Base-by-base conservation (phyloP, 306 rosid species). In the Inga laurina region DNA sequence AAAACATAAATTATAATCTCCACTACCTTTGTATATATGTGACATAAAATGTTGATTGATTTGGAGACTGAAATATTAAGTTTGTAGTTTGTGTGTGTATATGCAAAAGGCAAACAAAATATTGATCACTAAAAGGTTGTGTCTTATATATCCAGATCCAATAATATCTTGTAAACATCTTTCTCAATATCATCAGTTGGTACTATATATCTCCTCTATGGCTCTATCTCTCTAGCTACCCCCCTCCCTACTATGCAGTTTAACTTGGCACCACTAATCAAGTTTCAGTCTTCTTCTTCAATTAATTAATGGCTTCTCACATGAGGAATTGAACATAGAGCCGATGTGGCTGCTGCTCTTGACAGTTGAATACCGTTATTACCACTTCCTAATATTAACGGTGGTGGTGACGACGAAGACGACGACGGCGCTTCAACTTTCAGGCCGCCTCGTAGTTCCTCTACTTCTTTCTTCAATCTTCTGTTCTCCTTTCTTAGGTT, bases 281-380 rank as follows among this genome's bases (percentile, higher is more conserved):
- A 46, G 51, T 48, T 48, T 48, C 16, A 48, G 15, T 48, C 54
- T 62, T 62, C 32, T 59, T 37, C 41, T 37, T 37, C 41, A 37
- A 37, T 37, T 65, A 21, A 65, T 65, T 24, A 72, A n/a, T 45
- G 76, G 59, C 59, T 45, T 72, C 59, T 72, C 39, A 44, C 76
- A 24, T 2, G 88, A 86, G 21, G 91, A 37, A 37, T 37, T 37
- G 41, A 88, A 59, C 91, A 88, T 24, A 65, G 16, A 35, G 87
- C 61, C 18, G 82, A 85, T 46, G 80, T 81, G 0, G 91, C 66
- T 4, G 91, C 66, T 4, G 86, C 81, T 80, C 84, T 91, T 0
- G 89, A 87, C n/a, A 71, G 75, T 12, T 71, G 56, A 71, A 43
- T n/a, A 64, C 18, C 14, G 8, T 27, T 27, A n/a, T 21, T 41